Evolutionary conservation across 139 green algal species (phyloP), one percentile per base, ranked within the genome.

Genomic region (Chlorella sp.): DNA sequence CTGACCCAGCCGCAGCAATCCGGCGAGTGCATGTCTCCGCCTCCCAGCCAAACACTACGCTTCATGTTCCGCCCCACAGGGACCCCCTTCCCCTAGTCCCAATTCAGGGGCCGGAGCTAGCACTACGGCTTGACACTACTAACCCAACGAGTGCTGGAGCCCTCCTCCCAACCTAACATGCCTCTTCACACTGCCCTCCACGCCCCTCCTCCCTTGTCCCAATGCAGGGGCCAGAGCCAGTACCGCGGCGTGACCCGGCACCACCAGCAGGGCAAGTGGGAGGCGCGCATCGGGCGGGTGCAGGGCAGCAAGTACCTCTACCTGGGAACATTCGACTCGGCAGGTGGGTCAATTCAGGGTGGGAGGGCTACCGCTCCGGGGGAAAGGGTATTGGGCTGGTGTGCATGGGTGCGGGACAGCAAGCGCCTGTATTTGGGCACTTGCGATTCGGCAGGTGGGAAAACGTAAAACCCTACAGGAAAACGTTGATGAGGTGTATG

Each of bases 171-270:
- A 36, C 28, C 78, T 34, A 19, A 16, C 4, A 1, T 71, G 48
- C 53, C 32, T 32, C 9, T n/a, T n/a, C n/a, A n/a, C n/a, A n/a
- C n/a, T n/a, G n/a, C 16, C 32, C 32, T 12, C 75, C n/a, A 7
- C 11, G 32, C 78, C 7, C 57, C 42, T 36, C 40, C 79, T 64
- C 40, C 26, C 40, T 66, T 34, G 24, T 2, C 3, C 39, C 28
- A 1, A 28, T 40, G 39, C 76, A 93, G 96, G 89, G 91, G 94
- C 73, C 34, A 89, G 18, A 96, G 89, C 21, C 90, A 90, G 66
- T 98, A 94, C 92, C 93, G 97, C 0, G 97, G 97, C 26, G 97
- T 99, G 11, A 98, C 96, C 0, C 84, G 87, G 37, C 96, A 98
- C 92, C 93, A 97, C 88, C 86, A 95, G 82, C 85, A 93, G 12